Percentiles rank a stretch among this genome's conserved stretches.
phyloP scores from a whole-genome alignment of 345 rosid genomes.

The Corchorus olitorius region DNA sequence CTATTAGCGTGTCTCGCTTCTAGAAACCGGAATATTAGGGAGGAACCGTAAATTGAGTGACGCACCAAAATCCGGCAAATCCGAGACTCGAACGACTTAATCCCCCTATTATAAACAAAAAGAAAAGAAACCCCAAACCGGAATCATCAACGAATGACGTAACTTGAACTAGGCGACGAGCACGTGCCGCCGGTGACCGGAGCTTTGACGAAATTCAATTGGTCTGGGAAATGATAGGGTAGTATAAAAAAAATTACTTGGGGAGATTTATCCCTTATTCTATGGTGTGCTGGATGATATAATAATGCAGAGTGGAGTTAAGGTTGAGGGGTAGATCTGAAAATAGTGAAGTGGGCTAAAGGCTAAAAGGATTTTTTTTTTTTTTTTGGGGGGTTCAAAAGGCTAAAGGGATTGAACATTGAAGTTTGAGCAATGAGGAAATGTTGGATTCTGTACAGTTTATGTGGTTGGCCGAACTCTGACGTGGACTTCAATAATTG shows the following conservation, averaged over 20 bases:
- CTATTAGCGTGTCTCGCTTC: not conserved
- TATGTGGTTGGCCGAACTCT: not conserved
- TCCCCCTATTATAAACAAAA: not conserved
- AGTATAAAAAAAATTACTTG: too few species aligned
- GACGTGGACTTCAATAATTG: not conserved
- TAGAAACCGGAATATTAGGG: conserved; percentile 21
- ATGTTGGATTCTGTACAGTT: not conserved
- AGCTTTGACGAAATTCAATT: conserved; percentile 15
- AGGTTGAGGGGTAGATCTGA: not conserved
- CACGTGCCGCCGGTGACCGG: conserved; percentile 17
- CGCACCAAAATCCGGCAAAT: conserved; percentile 27
- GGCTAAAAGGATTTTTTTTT: too few species aligned
- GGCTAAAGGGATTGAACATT: not conserved
- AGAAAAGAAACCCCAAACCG: too few species aligned
- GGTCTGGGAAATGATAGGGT: not conserved
- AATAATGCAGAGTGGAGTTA: not conserved
- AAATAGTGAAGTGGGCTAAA: not conserved
- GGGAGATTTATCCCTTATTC: not conserved
- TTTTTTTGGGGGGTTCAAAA: too few species aligned
- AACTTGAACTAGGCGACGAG: conserved; percentile 16
- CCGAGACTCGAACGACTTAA: conserved; percentile 23
- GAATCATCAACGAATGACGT: conserved; percentile 17
- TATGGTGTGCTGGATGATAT: not conserved
- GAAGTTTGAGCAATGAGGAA: not conserved
- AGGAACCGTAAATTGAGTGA: conserved; percentile 17